Evolutionary conservation across 1,284 basidiomycete genomes (phyloP), one percentile per base, ranked within the genome.

Genomic region (Coniferiporia weirii): DNA sequence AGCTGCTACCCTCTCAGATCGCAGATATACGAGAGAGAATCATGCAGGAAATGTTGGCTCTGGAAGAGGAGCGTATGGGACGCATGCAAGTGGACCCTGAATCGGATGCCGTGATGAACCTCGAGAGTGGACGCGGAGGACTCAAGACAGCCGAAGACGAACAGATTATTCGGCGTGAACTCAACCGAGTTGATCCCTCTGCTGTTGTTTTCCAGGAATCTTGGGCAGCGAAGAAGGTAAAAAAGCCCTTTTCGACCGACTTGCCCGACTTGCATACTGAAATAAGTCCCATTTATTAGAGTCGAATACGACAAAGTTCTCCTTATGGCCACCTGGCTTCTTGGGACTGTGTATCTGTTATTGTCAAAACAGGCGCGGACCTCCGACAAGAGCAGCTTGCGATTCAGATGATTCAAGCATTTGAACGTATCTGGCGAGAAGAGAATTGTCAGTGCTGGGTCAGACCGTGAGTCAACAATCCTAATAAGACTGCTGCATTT

Each of bases 311-410:
- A 50, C 87, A 93, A 56, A 82, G 83, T 38, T 96, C 93, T 19
- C 97, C 97, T 0, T 99, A 98, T 77, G 97, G 97, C 12, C 95
- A 98, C 75, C 76, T 98, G 85, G 86, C 81, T 17, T 85, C 81
- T 63, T 90, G 87, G 86, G 85, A 90, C 66, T 94, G 95, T 64
- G 84, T 98, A 51, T 96, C 95, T 8, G 93, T 98, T 52, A 99
- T 99, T 64, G 94, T 99, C 70, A 99, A 99, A 75, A 98, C 95
- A 2, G 97, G 96, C 1, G 95, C 91, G 32, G 97, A 99, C 73
- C 74, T 99, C 56, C 84, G 97, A 52, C 97, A 99, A 75, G 97
- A 99, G 71, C 97, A 99, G 73, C 80, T 99, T 32, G 97, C 97
- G 6, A 92, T 95, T 7, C 95, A 98, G 70, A 82, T 99, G 7